phyloP scores from a whole-genome alignment of 306 rosid genomes.

The Inga laurina region DNA sequence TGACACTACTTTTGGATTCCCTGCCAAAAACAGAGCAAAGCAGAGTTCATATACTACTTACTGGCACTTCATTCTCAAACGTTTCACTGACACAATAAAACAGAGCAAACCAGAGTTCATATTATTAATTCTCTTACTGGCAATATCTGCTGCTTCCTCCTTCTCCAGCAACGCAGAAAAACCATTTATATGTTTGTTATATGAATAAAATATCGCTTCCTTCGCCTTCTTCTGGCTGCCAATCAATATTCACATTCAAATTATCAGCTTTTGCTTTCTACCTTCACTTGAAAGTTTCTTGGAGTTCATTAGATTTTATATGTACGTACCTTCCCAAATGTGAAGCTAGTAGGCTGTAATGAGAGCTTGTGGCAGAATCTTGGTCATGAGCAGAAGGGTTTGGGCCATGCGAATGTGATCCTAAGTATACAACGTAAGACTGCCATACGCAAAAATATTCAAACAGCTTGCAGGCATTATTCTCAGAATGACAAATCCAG shows the following conservation, averaged over 20 bases:
- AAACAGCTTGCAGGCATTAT: not conserved
- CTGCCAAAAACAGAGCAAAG: conserved; percentile 27
- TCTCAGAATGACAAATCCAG: not conserved
- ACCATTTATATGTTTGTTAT: conserved; percentile 56
- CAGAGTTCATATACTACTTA: too few relatives aligned
- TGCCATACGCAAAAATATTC: conserved; percentile 28
- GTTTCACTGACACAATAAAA: not conserved
- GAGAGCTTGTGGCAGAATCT: conserved; percentile 34
- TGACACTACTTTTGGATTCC: conserved; percentile 57
- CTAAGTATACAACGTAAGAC: conserved; percentile 63
- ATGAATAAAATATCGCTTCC: conserved; percentile 54
- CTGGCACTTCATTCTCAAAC: not conserved
- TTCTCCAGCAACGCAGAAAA: conserved; percentile 57
- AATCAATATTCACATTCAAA: not conserved
- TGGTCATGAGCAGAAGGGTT: conserved; percentile 43
- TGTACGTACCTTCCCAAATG: conserved; percentile 50
- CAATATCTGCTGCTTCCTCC: conserved; percentile 41
- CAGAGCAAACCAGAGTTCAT: not conserved
- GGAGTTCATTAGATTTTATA: conserved; percentile 1
- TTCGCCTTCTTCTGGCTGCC: conserved; percentile 50
- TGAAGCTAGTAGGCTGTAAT: conserved; percentile 45
- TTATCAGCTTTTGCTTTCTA: not conserved
- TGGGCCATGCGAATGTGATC: conserved; percentile 58
- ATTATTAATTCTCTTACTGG: conserved; percentile 36
- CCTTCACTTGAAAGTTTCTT: not conserved